Evolutionary conservation across 495 filamentous ascomycete species (phyloP), one percentile per base, ranked within the genome.

Genomic region (Penicillium odoratum): DNA sequence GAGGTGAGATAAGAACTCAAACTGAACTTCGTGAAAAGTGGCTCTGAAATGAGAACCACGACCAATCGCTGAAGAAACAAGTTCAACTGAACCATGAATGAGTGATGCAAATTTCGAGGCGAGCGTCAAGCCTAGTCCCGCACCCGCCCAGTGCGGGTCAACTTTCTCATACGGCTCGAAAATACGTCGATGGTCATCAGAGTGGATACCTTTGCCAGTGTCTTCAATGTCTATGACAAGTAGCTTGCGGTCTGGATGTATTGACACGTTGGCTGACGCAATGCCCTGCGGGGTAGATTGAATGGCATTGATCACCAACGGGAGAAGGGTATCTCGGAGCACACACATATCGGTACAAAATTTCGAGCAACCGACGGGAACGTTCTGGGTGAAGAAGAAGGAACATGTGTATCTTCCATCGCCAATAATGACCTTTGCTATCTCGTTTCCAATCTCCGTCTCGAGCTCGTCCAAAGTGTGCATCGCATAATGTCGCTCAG

Each of bases 151-250:
- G 16, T 64, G 57, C 5, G 29, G 1, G 11, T 54, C 51, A 8
- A 58, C 51, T 25, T 60, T 64, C 30, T 57, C 61, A 28, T 60
- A 64, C 0, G 54, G 33, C 28, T 64, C 61, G 26, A 64, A 64
- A 4, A 64, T 64, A 30, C 61, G 57, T 29, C 43, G 28, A 3
- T 64, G 61, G 15, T 57, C 7, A 45, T 58, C 53, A 16, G 9
- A 31, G 7, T 38, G 61, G 40, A 64, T 64, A 4, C 57, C 61
- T 9, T 11, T 18, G 3, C 57, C 61, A 44, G 33, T 64, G 18
- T 64, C 61, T 36, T 57, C 45, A 9, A 63, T 11, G 42, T 64
- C 61, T 2, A 64, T 25, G 26, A 21, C 42, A 6, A 64, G 49
- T n/a, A 51, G 57, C 6, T 47, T 64, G 4, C 10, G 25, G 1